Evolutionary conservation across 495 filamentous ascomycete species (phyloP).

Genomic region (Penicillium argentinense): DNA sequence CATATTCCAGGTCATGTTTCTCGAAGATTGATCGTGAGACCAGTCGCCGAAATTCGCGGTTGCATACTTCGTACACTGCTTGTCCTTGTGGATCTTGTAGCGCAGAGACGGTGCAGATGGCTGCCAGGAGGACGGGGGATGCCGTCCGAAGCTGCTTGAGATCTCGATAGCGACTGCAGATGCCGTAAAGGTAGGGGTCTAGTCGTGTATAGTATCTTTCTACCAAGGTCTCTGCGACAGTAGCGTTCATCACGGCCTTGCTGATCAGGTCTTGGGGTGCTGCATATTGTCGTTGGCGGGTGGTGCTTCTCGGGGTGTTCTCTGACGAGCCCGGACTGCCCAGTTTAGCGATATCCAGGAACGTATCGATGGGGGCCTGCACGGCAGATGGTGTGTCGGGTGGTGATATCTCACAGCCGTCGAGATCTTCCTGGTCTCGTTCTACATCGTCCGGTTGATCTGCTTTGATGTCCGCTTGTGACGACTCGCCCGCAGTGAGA

Average conservation of each 20-base stretch:
- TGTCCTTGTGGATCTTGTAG: slow-evolving; percentile 38
- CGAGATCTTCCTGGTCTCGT: slow-evolving; percentile 20
- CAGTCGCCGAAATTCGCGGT: slow-evolving; percentile 40
- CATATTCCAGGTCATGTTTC: slow-evolving; percentile 38
- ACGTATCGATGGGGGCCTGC: slow-evolving; percentile 41
- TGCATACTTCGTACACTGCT: slow-evolving; percentile 38
- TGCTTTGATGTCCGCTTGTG: slow-evolving; percentile 2
- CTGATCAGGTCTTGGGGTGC: slow-evolving; percentile 38
- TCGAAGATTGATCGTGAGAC: slow-evolving; percentile 42
- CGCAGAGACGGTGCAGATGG: slow-evolving; percentile 44
- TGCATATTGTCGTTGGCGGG: slow-evolving; percentile 18
- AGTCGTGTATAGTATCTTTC: slow-evolving; percentile 40
- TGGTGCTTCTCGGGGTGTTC: slow-evolving; percentile 24
- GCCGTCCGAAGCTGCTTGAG: slow-evolving; percentile 29
- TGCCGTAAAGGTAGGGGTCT: slow-evolving; percentile 45
- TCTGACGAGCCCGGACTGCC: slow-evolving; percentile 25
- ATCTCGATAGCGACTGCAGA: slow-evolving; percentile 33
- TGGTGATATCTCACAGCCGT: slow-evolving; percentile 31
- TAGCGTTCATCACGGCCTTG: slow-evolving; percentile 31
- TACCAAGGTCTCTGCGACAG: slow-evolving; percentile 35
- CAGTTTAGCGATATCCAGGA: slow-evolving; percentile 28
- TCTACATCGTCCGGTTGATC: slow-evolving; percentile 15
- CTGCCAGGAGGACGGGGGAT: slow-evolving; percentile 38
- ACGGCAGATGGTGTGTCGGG: slow-evolving; percentile 31
- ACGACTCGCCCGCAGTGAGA: slow-evolving; percentile 9